phyloP scores from a whole-genome alignment of 2,329 filamentous ascomycete species.

The Talaromyces sp. region DNA sequence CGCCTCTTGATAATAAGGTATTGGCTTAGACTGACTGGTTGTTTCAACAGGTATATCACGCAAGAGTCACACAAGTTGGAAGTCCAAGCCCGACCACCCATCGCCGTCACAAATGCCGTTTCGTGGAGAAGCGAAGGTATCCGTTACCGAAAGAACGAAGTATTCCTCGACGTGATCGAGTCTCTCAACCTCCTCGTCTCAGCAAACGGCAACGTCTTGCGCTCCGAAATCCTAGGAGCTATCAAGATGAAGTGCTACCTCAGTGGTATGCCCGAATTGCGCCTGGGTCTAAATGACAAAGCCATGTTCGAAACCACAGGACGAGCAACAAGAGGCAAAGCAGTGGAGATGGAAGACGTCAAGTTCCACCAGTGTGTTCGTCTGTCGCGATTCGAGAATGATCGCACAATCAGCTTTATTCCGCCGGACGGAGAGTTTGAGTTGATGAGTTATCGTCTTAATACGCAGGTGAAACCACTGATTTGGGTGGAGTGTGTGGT shows the following conservation, averaged over 20 bases:
- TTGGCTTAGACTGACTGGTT: not conserved
- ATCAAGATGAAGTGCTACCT: constrained; percentile 99
- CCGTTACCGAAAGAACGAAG: constrained; percentile 97
- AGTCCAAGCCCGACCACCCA: constrained; percentile 90
- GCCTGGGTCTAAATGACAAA: constrained; percentile 95
- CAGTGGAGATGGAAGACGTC: constrained; percentile 99
- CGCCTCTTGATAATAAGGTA: not conserved
- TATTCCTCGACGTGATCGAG: constrained; percentile 96
- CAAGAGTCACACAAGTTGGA: constrained; percentile 99
- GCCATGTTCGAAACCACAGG: constrained; percentile 99
- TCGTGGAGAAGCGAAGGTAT: constrained; percentile 98
- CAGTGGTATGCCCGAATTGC: constrained; percentile 94
- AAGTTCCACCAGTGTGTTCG: constrained; percentile 99
- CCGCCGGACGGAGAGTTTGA: constrained; percentile 98
- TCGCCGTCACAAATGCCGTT: constrained; percentile 96
- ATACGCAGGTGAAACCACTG: constrained; percentile 96
- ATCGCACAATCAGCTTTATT: constrained; percentile 97
- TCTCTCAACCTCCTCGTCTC: constrained; percentile 94
- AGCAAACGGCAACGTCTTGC: constrained; percentile 88
- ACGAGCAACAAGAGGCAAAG: constrained; percentile 87
- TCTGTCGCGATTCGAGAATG: constrained; percentile 94
- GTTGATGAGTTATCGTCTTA: constrained; percentile 97
- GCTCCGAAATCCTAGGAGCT: constrained; percentile 92
- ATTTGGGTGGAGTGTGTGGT: constrained; percentile 99
- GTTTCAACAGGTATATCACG: constrained; percentile 71